Conservation (phyloP, 2,329 filamentous ascomycete genomes). For the Scytalidium sp. region DNA sequence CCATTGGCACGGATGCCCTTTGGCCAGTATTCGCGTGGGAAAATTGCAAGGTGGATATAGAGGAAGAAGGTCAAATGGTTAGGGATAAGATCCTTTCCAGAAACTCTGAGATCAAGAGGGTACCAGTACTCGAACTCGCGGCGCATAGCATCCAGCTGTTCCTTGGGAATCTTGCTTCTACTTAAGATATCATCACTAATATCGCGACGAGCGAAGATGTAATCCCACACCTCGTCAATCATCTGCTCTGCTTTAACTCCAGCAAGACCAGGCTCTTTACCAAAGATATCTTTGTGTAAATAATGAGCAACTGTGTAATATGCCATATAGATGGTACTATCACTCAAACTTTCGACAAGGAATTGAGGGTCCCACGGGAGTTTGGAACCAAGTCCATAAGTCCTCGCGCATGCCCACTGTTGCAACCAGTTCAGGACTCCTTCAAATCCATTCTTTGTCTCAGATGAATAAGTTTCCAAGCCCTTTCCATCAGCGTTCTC, state of each 20-base stretch:
- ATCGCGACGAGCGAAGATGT: constrained; percentile 79
- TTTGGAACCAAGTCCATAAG: constrained; percentile 89
- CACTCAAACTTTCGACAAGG: constrained; percentile 87
- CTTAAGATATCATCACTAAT: constrained; percentile 61
- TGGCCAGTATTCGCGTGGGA: constrained; percentile 87
- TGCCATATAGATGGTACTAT: constrained; percentile 90
- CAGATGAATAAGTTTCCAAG: constrained; percentile 76
- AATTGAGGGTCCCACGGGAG: constrained; percentile 91
- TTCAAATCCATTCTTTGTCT: constrained; percentile 78
- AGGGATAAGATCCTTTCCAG: constrained; percentile 88
- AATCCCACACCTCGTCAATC: constrained; percentile 95
- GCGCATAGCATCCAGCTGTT: constrained; percentile 74
- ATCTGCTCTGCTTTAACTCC: constrained; percentile 80
- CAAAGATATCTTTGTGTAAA: constrained; percentile 84
- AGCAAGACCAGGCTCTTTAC: constrained; percentile 63
- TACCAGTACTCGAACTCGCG: constrained; percentile 98
- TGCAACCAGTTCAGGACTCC: constrained; percentile 88
- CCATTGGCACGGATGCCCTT: constrained; percentile 83
- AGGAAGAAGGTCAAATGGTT: constrained; percentile 96
- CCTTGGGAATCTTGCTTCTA: constrained; percentile 69
- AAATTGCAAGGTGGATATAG: constrained; percentile 89
- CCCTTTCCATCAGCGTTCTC: constrained; percentile 62
- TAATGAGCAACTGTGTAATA: constrained; percentile 67
- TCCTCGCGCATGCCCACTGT: constrained; percentile 91
- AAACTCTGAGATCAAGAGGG: constrained; percentile 82